Conservation (phyloP, 352 stramenopile species). For the Phytophthora foliorum region DNA sequence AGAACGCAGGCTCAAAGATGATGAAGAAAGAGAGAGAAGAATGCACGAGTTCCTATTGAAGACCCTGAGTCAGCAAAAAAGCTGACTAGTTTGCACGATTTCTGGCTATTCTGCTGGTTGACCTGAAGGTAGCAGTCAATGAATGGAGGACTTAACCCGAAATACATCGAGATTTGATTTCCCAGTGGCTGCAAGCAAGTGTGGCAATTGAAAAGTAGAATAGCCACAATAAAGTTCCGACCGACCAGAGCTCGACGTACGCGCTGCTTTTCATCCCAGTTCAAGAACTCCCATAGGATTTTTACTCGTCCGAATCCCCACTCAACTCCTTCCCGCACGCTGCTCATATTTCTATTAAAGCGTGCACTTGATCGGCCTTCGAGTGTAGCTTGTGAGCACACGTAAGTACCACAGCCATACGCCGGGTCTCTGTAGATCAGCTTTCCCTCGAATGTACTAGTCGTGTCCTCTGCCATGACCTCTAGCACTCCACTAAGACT, state of each 20-base stretch:
- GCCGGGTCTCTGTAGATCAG: not conserved
- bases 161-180: constrained; percentile 5
- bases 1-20: not conserved
- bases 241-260: not conserved
- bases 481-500: not conserved
- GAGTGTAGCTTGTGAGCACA: not conserved
- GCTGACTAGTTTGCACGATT: not conserved
- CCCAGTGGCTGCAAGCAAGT: not conserved
- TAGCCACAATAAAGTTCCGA: not conserved
- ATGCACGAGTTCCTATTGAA: constrained; percentile 1
- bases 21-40: not conserved
- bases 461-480: not conserved
- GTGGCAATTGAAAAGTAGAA: not conserved
- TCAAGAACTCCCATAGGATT: not conserved
- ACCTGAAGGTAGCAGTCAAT: not conserved
- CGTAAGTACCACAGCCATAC: not conserved
- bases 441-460: not conserved
- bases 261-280: constrained; percentile 1
- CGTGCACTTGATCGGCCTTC: not conserved
- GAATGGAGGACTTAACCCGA: not conserved
- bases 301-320: not conserved
- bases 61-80: not conserved
- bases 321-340: not conserved
- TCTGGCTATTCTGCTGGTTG: too few relatives aligned
- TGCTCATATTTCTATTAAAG: not conserved